These are phyloP conservation scores for Brassica cretica DNA, from an alignment of 345 rosid genomes.

Conservation along the genomic window DNA sequence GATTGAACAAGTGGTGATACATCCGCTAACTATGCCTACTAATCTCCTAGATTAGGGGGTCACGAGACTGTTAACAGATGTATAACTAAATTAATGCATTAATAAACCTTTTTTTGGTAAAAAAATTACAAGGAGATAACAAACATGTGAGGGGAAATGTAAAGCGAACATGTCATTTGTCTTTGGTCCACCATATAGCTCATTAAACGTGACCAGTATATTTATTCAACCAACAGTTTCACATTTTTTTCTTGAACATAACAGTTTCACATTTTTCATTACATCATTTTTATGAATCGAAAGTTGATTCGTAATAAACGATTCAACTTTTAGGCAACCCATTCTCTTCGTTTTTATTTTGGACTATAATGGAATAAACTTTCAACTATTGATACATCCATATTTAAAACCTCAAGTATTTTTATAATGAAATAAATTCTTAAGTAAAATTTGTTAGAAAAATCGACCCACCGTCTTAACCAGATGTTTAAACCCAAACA, in stretches of 20 bases:
- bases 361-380: no score
- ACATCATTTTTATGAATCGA: neutral
- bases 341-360: neutral
- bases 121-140: neutral
- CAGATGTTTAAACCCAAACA: no score
- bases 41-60: constrained; percentile 16
- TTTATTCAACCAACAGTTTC: constrained; percentile 17
- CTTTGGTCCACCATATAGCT: neutral
- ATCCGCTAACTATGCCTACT: constrained; percentile 15
- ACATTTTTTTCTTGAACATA: neutral
- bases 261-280: neutral
- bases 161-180: neutral
- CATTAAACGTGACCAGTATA: constrained; percentile 19
- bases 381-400: no score
- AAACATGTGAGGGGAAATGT: neutral
- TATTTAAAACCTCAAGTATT: no score
- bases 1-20: neutral
- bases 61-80: constrained; percentile 11
- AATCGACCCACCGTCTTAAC: no score
- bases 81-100: neutral
- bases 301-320: neutral
- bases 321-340: neutral
- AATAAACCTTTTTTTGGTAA: neutral
- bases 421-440: no score
- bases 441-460: no score